A percentile compares a stretch with the other conserved stretches of the same genome.
These are phyloP conservation scores for Colletotrichum noveboracense DNA, from an alignment of 2,329 filamentous ascomycete species.

Conservation along the genomic window DNA sequence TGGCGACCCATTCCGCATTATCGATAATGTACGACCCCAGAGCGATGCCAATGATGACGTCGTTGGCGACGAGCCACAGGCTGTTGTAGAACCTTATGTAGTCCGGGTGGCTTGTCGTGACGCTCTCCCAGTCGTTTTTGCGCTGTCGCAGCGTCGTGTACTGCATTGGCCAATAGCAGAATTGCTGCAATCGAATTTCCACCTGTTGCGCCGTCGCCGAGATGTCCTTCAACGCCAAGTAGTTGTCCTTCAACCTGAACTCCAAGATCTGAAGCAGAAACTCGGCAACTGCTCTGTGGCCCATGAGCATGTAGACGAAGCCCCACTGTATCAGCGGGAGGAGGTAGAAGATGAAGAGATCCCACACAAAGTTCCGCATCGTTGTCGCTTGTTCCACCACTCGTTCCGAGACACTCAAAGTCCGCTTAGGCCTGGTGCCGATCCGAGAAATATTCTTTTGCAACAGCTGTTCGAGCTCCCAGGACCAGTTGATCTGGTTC, in stretches of 20 bases:
- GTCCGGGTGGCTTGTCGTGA: conserved; percentile 93
- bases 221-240: conserved; percentile 89
- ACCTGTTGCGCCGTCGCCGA: conserved; percentile 97
- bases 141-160: conserved; percentile 89
- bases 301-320: conserved; percentile 81
- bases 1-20: conserved; percentile 84
- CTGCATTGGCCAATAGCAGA: conserved; percentile 98
- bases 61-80: conserved; percentile 96
- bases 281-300: conserved; percentile 82
- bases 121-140: conserved; percentile 92
- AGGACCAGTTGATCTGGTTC: conserved; percentile 95
- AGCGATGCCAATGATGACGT: conserved; percentile 97
- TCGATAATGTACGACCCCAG: conserved; percentile 97
- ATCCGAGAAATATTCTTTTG: conserved; percentile 91
- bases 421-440: conserved; percentile 79
- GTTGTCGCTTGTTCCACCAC: conserved; percentile 93
- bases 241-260: conserved; percentile 79
- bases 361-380: conserved; percentile 79
- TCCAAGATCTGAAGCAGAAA: conserved; percentile 79
- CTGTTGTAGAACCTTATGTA: conserved; percentile 99
- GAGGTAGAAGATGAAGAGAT: conserved; percentile 74
- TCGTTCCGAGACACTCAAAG: conserved; percentile 90
- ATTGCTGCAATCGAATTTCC: conserved; percentile 95
- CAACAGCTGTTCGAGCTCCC: conserved; percentile 83
- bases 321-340: conserved; percentile 76